Base-by-base conservation (phyloP, 148 eudicot species). In the Fagopyrum homotropicum region DNA sequence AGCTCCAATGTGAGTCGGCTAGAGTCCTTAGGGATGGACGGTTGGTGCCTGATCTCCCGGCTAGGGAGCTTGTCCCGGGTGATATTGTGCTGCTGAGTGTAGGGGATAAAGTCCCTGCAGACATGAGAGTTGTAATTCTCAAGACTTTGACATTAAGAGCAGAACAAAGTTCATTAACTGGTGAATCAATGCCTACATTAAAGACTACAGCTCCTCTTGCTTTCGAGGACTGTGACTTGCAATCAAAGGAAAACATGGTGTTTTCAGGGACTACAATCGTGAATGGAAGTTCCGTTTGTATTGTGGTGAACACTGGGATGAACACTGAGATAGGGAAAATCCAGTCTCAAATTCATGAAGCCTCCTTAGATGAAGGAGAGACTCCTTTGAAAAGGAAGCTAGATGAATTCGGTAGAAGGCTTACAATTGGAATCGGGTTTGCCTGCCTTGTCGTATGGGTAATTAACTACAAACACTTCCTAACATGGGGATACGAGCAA, bases 201-300 rank as follows among this genome's bases (percentile, higher is more conserved):
- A 35, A 35, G 3, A 35, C 40, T 2, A 35, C 40, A 35, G 40
- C 40, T 35, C 40, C 40, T 35, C 40, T 35, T 1, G 2, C 40
- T 35, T 35, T 35, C 1, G 40, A 35, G 3, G 40, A 35, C 1
- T 35, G 40, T 35, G 40, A 35, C 3, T 35, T 35, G 40, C 30
- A 60, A 11, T 60, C 66, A 60, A n/a, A 17, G 66, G 66, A 60
- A 60, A 26, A 60, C 52, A 60, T 60, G 66, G 16, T 60, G 9
- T 60, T 60, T 60, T 29, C 66, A 60, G 66, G 66, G 14, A 60
- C 66, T 7, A 60, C 66, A 7, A 17, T 49, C 12, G 66, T 60
- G 17, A 60, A 14, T 17, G 66, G 66, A 15, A 60, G 66, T 8
- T 60, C 29, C 11, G 26, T 60, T 2, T 60, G 66, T 15, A 11